Evolutionary conservation across 805 yeast genomes (phyloP), one percentile per base, ranked within the genome.

Genomic region (Suhomyces faveliae): DNA sequence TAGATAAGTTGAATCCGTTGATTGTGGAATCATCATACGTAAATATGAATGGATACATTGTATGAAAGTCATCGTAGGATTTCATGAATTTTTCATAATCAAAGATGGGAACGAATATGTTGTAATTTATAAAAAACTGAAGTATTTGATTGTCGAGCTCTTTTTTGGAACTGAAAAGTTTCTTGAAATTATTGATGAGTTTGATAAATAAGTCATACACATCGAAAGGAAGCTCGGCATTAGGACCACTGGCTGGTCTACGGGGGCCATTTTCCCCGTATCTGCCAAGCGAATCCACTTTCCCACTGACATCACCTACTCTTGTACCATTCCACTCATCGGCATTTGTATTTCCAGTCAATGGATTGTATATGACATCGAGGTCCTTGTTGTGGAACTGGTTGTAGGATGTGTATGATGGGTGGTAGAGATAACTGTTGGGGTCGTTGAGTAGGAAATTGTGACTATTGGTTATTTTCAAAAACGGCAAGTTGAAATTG

Each of bases 31-130:
- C 77, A 45, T 72, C 76, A 50, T 73, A 73, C 1, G 77, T 73
- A 55, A 73, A 73, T 59, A 73, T 73, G 47, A 73, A 73, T 7
- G 78, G 78, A 46, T 72, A 73, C 77, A 72, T 71, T 6, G 76
- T 72, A 50, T 73, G 78, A 50, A 73, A 71, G 6, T 71, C 74
- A 40, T 72, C 75, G 41, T 80, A 80, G 43, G 74, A 73, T 54
- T 73, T 74, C 74, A 79, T 79, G 52, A 80, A 79, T 30, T 70
- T 63, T 41, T 74, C 77, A 53, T 76, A 79, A 54, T 79, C 84
- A 51, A 80, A 71, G 7, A 80, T 74, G 3, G 84, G 84, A 21
- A 80, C 71, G 49, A 80, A 70, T 19, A 75, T 72, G 62, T 80
- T 80, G 58, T 76, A 77, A 58, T 78, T 75, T 50, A 78, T 65